Base-by-base conservation (phyloP, 1,284 basidiomycete species). In the Leccinum griseonigrum region DNA sequence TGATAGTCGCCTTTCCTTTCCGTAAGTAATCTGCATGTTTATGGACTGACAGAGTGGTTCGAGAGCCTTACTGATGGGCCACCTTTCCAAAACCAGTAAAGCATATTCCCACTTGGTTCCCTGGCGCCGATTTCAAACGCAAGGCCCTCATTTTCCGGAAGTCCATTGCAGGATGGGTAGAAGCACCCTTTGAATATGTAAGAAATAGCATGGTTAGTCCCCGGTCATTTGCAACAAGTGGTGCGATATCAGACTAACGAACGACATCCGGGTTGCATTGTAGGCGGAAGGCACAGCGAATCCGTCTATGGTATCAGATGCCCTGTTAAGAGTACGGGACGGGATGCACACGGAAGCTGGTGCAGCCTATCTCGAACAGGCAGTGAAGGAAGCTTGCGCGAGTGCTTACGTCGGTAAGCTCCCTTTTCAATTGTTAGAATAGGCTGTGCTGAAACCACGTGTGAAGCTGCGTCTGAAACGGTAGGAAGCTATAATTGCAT, bases 291-390 rank as follows among this genome's bases (percentile, higher is more conserved):
- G 69, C 6, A 72, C 59, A 2, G 70, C 66, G 10, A 57, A 58
- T 36, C 58, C 67, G 18, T 73, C 67, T 0, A 63, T 70, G 71
- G 70, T 71, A 10, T 72, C 67, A 1, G 60, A 68, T 28, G 56
- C 62, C 16, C 48, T 72, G 7, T 22, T 28, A 26, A 67, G 63
- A 26, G 60, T 63, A 40, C 56, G 58, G 16, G 62, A 56, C 26
- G 54, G 22, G 32, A 56, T 54, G 16, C 3, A 4, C 1, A 57
- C 60, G 5, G 58, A 68, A 29, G 38, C 36, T 22, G 69, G 69
- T 26, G 34, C 13, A 16, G 48, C 40, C 26, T 40, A 56, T 58
- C 69, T 63, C 0, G 71, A 64, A 57, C 63, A 66, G 11, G 63
- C 62, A 22, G 58, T 71, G 28, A 72, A 64, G 52, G 61, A 74